A percentile compares a stretch with the other conserved stretches of the same genome.
phyloP scores from a whole-genome alignment of 2,329 filamentous ascomycete species.

The Ambrosiella cleistominuta region DNA sequence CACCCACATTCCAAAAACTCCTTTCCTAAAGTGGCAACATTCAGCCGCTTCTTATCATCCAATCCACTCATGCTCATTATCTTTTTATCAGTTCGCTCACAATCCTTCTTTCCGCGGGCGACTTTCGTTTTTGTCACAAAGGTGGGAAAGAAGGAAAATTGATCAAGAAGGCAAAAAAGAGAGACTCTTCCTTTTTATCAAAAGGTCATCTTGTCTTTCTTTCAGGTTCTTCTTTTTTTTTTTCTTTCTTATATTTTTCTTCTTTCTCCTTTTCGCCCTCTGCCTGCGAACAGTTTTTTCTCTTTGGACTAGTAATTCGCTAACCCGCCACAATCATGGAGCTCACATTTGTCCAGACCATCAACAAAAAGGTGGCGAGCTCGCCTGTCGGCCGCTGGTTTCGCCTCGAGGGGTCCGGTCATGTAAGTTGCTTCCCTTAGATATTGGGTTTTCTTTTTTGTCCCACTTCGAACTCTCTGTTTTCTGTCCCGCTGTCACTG shows the following conservation, averaged over 20 bases:
- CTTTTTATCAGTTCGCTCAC: not conserved
- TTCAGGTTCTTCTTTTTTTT: not conserved
- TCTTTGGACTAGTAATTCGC: not conserved
- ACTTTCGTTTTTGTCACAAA: not conserved
- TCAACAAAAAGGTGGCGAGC: conserved; percentile 42
- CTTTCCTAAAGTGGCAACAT: not conserved
- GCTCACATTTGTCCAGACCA: conserved; percentile 34
- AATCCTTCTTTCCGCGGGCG: not conserved
- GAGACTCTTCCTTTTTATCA: not conserved
- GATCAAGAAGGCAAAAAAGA: not conserved
- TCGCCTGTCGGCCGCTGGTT: conserved; percentile 57
- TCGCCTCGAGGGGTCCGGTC: conserved; percentile 62
- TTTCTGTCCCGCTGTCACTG: no score
- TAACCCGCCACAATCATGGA: conserved; percentile 25
- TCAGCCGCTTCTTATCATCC: not conserved
- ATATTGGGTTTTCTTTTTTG: not conserved
- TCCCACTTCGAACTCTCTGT: not conserved
- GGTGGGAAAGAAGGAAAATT: not conserved
- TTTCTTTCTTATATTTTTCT: conserved; percentile 2
- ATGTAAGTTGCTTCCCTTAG: conserved; percentile 38
- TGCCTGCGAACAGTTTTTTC: conserved; percentile 18
- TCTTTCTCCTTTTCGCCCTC: not conserved
- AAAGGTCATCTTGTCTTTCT: not conserved
- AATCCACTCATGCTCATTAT: not conserved
- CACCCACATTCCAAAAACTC: not conserved